Evolutionary conservation across 1,139 yeast species (phyloP), one percentile per base, ranked within the genome.

Genomic region (Blastobotrys arbuscula): DNA sequence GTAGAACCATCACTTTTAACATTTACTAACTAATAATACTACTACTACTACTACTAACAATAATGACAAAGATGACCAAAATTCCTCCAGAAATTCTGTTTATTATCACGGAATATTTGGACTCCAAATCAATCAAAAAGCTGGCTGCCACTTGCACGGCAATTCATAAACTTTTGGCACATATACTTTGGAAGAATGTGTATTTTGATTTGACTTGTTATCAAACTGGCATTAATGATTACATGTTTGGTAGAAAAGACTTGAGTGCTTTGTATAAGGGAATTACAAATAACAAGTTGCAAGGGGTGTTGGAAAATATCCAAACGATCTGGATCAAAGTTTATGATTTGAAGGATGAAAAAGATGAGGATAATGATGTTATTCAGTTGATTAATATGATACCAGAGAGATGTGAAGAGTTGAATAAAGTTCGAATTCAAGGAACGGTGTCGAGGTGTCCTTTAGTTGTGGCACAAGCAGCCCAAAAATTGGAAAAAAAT

Each of bases 361-460:
- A 6, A 8, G 37, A 30, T 15, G 37, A 28, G 15, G 34, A 39
- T 15, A 3, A 9, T 4, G 42, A 15, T 15, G 15, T 15, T 3
- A 15, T 24, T 2, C 12, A 31, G 35, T 20, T 40, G 24, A 10
- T 40, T n/a, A 30, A 40, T 21, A 9, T 40, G 26, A 30, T 40
- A 5, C 35, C 35, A 21, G 15, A 30, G 2, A 7, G 24, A 28
- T 28, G 44, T 35, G 21, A 3, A 2, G 3, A 10, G 24, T 24
- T 40, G 12, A n/a, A 7, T 12, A 18, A 15, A 19, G 36, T 40
- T 15, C 19, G 44, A 12, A 16, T 40, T 21, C 44, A 30, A 15
- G 44, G 44, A n/a, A 40, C 44, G 2, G 37, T 40, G n/a, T 40
- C 44, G 24, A 40, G 44, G 6, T 40, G 44, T 13, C 44, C 44